A percentile compares a stretch with the other conserved stretches of the same genome.
These are phyloP conservation scores for Cucurbita argyrosperma DNA, from an alignment of 306 rosid genomes.

Conservation along the genomic window DNA sequence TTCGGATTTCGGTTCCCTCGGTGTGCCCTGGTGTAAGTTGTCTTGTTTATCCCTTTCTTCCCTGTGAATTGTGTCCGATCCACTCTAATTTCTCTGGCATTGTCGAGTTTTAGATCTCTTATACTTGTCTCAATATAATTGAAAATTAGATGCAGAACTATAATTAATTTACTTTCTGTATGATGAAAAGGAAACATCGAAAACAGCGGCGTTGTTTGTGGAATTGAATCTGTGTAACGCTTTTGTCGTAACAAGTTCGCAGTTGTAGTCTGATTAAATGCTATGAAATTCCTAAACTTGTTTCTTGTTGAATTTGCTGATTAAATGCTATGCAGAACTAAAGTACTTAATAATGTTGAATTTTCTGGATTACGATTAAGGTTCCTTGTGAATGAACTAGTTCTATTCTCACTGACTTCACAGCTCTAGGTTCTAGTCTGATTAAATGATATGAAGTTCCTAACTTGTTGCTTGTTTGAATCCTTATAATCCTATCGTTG, in stretches of 20 bases:
- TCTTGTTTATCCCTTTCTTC: neutral
- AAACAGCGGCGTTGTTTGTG: neutral
- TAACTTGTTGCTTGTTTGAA: conserved; percentile 10
- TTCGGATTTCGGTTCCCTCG: conserved; percentile 82
- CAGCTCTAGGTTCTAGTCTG: conserved; percentile 6
- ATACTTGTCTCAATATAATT: neutral
- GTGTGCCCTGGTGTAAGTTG: conserved; percentile 97
- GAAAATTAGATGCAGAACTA: neutral
- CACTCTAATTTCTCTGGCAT: neutral
- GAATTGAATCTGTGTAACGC: neutral
- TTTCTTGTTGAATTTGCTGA: no score
- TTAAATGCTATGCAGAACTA: no score
- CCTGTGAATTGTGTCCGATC: conserved; percentile 8
- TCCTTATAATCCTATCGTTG: conserved; percentile 67
- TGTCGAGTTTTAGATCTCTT: neutral
- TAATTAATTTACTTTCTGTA: neutral
- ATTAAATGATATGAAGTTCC: conserved; percentile 9
- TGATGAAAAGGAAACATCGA: neutral
- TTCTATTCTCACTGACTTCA: conserved; percentile 1
- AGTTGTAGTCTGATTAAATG: no score
- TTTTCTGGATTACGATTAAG: neutral
- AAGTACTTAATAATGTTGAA: neutral
- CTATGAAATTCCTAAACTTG: no score
- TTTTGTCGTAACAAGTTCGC: neutral
- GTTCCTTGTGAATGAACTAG: neutral